Base-by-base conservation (phyloP, 495 filamentous ascomycete genomes). In the Coniosporium apollinis region DNA sequence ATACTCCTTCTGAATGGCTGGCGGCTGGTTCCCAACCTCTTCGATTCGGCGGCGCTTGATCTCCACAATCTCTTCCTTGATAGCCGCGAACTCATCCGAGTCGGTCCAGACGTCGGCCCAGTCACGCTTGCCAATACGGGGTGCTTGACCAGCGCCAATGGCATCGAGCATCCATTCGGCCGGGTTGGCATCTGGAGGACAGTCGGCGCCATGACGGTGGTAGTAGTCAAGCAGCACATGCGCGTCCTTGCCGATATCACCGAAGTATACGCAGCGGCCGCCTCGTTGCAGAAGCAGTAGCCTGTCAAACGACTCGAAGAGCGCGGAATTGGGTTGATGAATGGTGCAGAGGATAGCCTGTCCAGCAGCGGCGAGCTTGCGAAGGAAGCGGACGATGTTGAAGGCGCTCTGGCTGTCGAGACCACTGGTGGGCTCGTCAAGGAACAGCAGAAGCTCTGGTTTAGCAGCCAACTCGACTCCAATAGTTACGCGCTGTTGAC, bases 321-420 rank as follows among this genome's bases (percentile, higher is more conserved):
- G 64, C 0, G 80, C 76, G 3, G 80, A 72, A 48, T 80, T 80
- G 3, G 86, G 86, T 45, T 94, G 86, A 53, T 94, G 86, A 43
- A 93, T 94, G 0, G 86, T 94, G 56, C 79, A 84, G 1, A 93
- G 69, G 50, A 94, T 82, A 13, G 86, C 83, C 46, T 93, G 84
- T 1, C 86, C 86, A 25, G 75, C 73, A 1, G 68, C 71, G 1
- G 84, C 75, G 7, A 93, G 67, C 58, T 91, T 93, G 32, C 75
- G 75, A 33, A 93, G 56, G 64, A 92, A 92, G 30, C 79, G 74
- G 10, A 92, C 73, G 41, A 92, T 93, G 41, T 86, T 86, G 62
- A 82, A 94, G 3, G 86, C 79, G 37, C 69, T 74, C 48, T 85
- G 82, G 26, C 72, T 75, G 51, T 94, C 85, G 4, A 94, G 66